Percentiles rank a stretch among this genome's conserved stretches.
phyloP scores from a whole-genome alignment of 306 rosid genomes.

The Rosa chinensis region DNA sequence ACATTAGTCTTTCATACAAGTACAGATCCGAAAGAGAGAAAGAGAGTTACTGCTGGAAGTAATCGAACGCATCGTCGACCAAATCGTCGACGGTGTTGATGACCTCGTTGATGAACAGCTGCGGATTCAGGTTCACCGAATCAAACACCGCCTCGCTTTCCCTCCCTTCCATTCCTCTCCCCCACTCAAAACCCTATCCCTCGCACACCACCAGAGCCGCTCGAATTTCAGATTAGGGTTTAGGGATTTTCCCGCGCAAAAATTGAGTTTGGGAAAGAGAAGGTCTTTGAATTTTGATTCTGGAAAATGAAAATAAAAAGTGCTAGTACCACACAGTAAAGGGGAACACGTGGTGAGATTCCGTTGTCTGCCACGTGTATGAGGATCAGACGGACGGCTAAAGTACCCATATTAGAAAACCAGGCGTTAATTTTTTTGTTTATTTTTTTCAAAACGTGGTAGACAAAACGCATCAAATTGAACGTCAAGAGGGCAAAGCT shows the following conservation, averaged over 20 bases:
- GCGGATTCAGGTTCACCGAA: constrained; percentile 68
- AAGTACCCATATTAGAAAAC: neutral
- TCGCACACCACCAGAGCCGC: neutral
- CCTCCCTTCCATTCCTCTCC: constrained; percentile 53
- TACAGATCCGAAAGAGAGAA: neutral
- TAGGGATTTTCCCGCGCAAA: neutral
- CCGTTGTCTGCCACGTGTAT: neutral
- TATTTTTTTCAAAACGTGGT: too few relatives aligned
- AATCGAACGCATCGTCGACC: constrained; percentile 58
- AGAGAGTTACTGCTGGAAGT: constrained; percentile 48
- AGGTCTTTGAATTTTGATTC: neutral
- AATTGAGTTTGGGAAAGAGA: neutral
- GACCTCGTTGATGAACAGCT: constrained; percentile 68
- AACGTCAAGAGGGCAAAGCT: too few relatives aligned
- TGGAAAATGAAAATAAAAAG: neutral
- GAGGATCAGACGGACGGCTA: neutral
- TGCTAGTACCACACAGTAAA: too few relatives aligned
- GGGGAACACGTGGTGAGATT: neutral
- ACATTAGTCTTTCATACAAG: neutral
- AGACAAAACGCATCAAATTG: too few relatives aligned
- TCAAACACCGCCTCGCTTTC: constrained; percentile 61
- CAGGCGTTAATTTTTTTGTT: neutral
- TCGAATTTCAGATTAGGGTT: neutral
- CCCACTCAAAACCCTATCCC: neutral
- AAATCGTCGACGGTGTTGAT: constrained; percentile 64